phyloP scores from a whole-genome alignment of 2,329 filamentous ascomycete genomes.

The Pestalotiopsis fici region DNA sequence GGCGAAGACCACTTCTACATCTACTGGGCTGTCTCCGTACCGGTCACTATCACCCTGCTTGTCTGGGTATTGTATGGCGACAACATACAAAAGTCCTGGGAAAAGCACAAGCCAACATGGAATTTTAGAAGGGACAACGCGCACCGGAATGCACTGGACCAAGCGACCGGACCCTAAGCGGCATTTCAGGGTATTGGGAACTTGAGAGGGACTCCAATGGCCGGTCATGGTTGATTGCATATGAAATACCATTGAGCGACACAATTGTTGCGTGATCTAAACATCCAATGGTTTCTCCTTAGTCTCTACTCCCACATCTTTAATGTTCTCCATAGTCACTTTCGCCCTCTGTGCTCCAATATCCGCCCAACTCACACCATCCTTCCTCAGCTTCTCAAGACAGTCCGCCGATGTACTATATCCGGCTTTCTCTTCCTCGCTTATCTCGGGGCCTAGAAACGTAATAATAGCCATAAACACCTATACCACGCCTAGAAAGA shows the following conservation, averaged over 20 bases:
- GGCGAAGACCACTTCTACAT: background rate
- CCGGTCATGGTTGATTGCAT: too few species aligned
- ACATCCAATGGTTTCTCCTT: background rate
- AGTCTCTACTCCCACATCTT: background rate
- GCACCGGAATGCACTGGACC: too few species aligned
- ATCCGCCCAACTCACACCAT: conserved; percentile 14
- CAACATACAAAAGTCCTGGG: background rate
- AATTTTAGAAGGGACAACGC: too few species aligned
- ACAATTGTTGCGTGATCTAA: too few species aligned
- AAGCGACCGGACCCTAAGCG: too few species aligned
- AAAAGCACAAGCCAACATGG: too few species aligned
- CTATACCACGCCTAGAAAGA: conserved; percentile 87
- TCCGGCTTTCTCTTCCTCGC: conserved; percentile 18
- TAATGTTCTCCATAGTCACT: background rate
- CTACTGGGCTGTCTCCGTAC: background rate
- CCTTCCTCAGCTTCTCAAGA: conserved; percentile 17
- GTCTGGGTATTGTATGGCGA: background rate
- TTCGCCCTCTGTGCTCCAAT: conserved; percentile 16
- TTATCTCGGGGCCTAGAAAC: conserved; percentile 58
- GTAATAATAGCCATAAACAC: conserved; percentile 61
- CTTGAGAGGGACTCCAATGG: too few species aligned
- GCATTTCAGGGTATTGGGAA: too few species aligned
- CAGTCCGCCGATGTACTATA: conserved; percentile 11
- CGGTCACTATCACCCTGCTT: background rate
- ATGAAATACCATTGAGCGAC: too few species aligned